Evolutionary conservation across 441 rosid species (phyloP), one percentile per base, ranked within the genome.

Genomic region (Erodium chrysanthum): DNA sequence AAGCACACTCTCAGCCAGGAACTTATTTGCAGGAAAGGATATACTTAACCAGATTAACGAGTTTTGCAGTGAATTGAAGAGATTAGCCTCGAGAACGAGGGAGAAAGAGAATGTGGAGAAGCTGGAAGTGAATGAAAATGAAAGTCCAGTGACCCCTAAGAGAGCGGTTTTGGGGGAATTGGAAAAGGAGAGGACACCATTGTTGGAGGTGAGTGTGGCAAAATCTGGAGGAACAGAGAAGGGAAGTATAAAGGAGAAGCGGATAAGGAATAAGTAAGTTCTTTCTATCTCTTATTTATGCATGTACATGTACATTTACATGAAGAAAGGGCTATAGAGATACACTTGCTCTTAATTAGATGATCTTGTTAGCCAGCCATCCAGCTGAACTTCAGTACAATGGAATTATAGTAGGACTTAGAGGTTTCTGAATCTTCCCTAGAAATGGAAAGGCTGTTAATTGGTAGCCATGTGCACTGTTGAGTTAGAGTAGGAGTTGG

Each of bases 61-160:
- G 37, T 90, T 93, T 56, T 91, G 96, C 77, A 81, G 76, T 54
- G 96, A 87, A 69, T 59, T 90, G 78, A 88, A 88, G 92, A 88
- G 82, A 75, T 68, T 93, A 71, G 90, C 98, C 0, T 78, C 79
- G 7, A 84, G 90, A 67, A 80, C 82, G 5, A 87, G 78, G 75
- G 94, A 83, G 74, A 81, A 83, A 71, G 94, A 86, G 70, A 71
- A 60, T 40, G 70, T 60, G 8, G 84, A 70, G 48, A 81, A 72
- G 64, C 12, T 35, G 67, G 68, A 71, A 54, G 72, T 65, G 69
- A 79, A 56, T 71, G 81, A 73, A 67, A 80, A n/a, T n/a, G n/a
- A n/a, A n/a, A n/a, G 67, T 69, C 75, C 44, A 0, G 44, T 37
- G 15, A 44, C 50, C 50, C 54, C 54, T 1, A 46, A 46, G 54